Evolutionary conservation across 2,329 filamentous ascomycete genomes (phyloP), one percentile per base, ranked within the genome.

Genomic region (Alternaria metachromatica): DNA sequence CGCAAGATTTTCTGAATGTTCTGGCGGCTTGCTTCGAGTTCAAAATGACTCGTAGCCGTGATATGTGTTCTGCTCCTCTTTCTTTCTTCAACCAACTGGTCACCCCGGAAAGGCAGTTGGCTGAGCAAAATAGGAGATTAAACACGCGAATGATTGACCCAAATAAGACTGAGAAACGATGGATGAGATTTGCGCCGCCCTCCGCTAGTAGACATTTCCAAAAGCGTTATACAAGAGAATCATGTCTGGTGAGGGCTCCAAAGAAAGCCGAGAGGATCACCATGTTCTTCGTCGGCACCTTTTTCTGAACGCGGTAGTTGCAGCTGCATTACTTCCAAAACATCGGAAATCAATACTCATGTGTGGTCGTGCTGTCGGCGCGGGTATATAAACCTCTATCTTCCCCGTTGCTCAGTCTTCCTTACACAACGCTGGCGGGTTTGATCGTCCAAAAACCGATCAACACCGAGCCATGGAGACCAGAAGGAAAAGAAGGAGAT

Each of bases 161-260:
- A 41, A 18, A 41, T 41, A 10, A 18, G 0, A 41, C 15, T 8
- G n/a, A 41, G 5, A 18, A 18, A 5, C 5, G 10, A 1, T 41
- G 1, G 0, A 37, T 41, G 37, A 18, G 37, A 41, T 41, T 41
- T 18, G 37, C 9, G 37, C 37, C 37, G n/a, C 37, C 37, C 37
- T 18, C 15, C n/a, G 37, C n/a, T 9, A 41, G n/a, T 5, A 9
- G 15, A 41, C 4, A 18, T 2, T 18, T 41, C 5, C n/a, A 18
- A 41, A 37, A 37, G 3, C 13, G 33, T 3, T 37, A 3, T 3
- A 4, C 0, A 0, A 33, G 6, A 0, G 6, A 0, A 7, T 33
- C 3, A 33, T 37, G 33, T 37, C 0, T n/a, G 13, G 30, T 4
- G 13, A n/a, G 4, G 4, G 15, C 15, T n/a, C 8, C 15, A 37